Conservation (phyloP, 331 rosid species). For the Acacia pycnantha region DNA sequence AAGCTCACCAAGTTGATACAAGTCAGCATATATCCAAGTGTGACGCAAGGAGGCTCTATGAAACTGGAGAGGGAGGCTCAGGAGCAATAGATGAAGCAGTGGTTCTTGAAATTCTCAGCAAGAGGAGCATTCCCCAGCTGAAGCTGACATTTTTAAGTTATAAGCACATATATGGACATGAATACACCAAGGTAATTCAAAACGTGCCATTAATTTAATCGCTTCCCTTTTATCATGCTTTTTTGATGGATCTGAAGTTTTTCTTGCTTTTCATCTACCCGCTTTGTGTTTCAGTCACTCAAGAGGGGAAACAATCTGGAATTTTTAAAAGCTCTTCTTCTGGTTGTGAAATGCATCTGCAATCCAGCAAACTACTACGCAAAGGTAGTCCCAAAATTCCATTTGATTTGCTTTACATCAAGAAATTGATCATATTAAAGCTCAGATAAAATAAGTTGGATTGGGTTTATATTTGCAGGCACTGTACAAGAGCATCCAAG, state of each 20-base stretch:
- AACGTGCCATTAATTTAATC: not conserved
- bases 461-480: constrained; percentile 37
- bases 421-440: not conserved
- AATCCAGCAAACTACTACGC: constrained; percentile 54
- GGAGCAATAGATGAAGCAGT: constrained; percentile 59
- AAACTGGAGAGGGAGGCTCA: constrained; percentile 57
- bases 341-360: constrained; percentile 52
- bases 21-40: constrained; percentile 66
- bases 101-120: constrained; percentile 63
- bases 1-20: constrained; percentile 65
- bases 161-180: constrained; percentile 76
- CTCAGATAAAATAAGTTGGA: not conserved
- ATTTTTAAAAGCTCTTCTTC: constrained; percentile 48
- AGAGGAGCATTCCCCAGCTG: constrained; percentile 74
- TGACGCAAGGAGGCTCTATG: constrained; percentile 73
- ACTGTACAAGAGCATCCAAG: constrained; percentile 43
- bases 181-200: constrained; percentile 53
- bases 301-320: constrained; percentile 44
- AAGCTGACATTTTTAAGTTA: constrained; percentile 67
- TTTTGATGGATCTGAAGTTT: constrained; percentile 14
- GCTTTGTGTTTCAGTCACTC: constrained; percentile 43
- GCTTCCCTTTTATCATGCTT: not conserved
- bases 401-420: not conserved
- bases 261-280: not conserved
- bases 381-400: constrained; percentile 36